Conservation (phyloP, 1,139 yeast genomes). For the Hansenula sp. region DNA sequence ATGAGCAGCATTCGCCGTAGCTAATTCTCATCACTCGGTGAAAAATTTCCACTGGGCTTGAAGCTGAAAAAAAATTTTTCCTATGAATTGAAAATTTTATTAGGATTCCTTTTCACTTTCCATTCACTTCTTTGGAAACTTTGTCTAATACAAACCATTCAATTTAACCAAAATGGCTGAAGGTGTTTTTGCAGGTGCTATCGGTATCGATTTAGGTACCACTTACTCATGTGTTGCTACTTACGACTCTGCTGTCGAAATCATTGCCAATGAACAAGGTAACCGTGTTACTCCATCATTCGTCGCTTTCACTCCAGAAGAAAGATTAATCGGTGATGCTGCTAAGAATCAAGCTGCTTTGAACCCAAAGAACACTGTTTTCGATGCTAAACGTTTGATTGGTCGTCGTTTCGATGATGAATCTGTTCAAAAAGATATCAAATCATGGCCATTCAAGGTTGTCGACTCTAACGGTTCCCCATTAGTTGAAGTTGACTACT, state of each 20-base stretch:
- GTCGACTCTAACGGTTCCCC: constrained; percentile 85
- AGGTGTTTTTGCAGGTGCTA: constrained; percentile 99
- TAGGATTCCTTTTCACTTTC: constrained; percentile 3
- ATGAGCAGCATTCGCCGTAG: constrained; percentile 4
- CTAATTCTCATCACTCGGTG: too few relatives aligned
- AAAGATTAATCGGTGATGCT: constrained; percentile 96
- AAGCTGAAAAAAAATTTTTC: constrained; percentile 10
- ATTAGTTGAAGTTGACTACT: constrained; percentile 87
- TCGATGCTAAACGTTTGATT: constrained; percentile 96
- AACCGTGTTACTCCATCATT: constrained; percentile 98
- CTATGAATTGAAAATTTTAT: constrained; percentile 7
- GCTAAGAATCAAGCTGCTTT: constrained; percentile 99
- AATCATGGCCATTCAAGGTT: constrained; percentile 97
- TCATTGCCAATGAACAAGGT: constrained; percentile 99
- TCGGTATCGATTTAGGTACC: constrained; percentile 99
- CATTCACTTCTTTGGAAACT: constrained; percentile 1
- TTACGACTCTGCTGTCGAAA: constrained; percentile 89
- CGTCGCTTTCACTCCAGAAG: constrained; percentile 96
- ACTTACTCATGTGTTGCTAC: constrained; percentile 97
- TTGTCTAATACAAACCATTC: constrained; percentile 15
- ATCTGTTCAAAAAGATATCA: constrained; percentile 91
- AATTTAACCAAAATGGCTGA: constrained; percentile 67
- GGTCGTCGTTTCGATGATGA: constrained; percentile 93
- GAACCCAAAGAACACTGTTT: constrained; percentile 94
- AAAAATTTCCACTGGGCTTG: not conserved